These are phyloP conservation scores for Aristolochia californica DNA, from an alignment of 164 flowering plant species.

Conservation along the genomic window DNA sequence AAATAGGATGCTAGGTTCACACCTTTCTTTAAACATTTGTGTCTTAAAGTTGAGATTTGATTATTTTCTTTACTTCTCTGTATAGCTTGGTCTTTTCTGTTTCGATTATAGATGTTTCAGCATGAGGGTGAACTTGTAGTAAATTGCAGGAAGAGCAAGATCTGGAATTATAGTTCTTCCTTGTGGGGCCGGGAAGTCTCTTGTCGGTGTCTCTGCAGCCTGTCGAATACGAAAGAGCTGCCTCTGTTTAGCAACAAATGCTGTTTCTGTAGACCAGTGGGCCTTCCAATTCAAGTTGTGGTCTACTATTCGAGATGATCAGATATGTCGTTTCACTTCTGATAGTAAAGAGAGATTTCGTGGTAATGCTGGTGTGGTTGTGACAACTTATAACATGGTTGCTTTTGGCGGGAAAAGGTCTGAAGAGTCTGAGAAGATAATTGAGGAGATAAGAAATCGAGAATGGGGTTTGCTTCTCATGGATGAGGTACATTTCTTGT, in stretches of 20 bases:
- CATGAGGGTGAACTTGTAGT: neutral
- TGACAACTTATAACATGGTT: conserved; percentile 98
- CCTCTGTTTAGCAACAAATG: conserved; percentile 98
- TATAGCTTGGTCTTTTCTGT: too few relatives aligned
- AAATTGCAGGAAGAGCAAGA: conserved; percentile 84
- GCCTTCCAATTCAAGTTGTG: conserved; percentile 92
- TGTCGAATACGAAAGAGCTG: conserved; percentile 85
- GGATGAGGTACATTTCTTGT: conserved; percentile 73
- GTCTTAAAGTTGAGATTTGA: too few relatives aligned
- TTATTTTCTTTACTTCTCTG: too few relatives aligned
- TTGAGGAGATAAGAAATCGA: conserved; percentile 93
- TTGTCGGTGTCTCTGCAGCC: conserved; percentile 99
- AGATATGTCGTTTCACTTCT: conserved; percentile 93
- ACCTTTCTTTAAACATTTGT: too few relatives aligned
- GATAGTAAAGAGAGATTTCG: conserved; percentile 96
- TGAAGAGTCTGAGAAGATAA: conserved; percentile 96
- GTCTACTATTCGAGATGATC: conserved; percentile 87
- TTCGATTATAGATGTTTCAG: too few relatives aligned
- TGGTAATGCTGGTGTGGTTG: conserved; percentile 97
- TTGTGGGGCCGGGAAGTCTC: conserved; percentile 99
- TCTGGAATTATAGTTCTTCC: conserved; percentile 98
- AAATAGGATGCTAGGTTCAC: too few relatives aligned
- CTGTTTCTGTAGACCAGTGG: conserved; percentile 99
- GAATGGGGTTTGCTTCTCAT: conserved; percentile 99
- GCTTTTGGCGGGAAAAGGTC: conserved; percentile 99